Conservation (phyloP, 169 alveolate species). For the Fabrea salina region DNA sequence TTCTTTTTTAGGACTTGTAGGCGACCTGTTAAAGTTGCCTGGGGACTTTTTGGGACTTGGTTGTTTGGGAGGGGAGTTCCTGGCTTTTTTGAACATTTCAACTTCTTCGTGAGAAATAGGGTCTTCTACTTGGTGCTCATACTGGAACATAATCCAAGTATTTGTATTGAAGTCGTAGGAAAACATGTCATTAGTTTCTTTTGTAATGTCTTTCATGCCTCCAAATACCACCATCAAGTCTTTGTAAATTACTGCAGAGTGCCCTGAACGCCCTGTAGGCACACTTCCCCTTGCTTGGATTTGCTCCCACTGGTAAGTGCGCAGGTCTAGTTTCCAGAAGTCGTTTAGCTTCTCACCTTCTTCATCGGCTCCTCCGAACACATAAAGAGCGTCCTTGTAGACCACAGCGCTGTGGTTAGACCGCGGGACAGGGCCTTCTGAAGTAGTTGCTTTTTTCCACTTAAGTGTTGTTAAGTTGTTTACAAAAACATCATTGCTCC, state of each 20-base stretch:
- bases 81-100: slow-evolving; percentile 22
- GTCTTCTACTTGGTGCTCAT: slow-evolving; percentile 25
- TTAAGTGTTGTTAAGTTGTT: background rate
- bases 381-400: slow-evolving; percentile 26
- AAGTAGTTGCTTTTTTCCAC: slow-evolving; percentile 4
- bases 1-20: background rate
- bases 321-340: slow-evolving; percentile 61
- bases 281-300: slow-evolving; percentile 45
- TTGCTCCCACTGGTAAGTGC: slow-evolving; percentile 51
- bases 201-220: slow-evolving; percentile 37
- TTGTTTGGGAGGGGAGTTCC: background rate
- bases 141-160: slow-evolving; percentile 13
- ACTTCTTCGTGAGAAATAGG: slow-evolving; percentile 20
- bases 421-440: slow-evolving; percentile 9
- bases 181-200: slow-evolving; percentile 29
- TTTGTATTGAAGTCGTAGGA: background rate
- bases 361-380: slow-evolving; percentile 63
- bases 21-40: background rate
- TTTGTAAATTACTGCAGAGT: slow-evolving; percentile 56
- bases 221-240: slow-evolving; percentile 73
- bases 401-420: slow-evolving; percentile 36
- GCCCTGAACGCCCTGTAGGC: slow-evolving; percentile 78
- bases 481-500: background rate
- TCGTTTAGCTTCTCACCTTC: slow-evolving; percentile 56
- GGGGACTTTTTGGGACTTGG: too few relatives aligned